A percentile compares a stretch with the other conserved stretches of the same genome.
Conservation (phyloP, 1,284 basidiomycete species). For the Boletus nobilissimus region DNA sequence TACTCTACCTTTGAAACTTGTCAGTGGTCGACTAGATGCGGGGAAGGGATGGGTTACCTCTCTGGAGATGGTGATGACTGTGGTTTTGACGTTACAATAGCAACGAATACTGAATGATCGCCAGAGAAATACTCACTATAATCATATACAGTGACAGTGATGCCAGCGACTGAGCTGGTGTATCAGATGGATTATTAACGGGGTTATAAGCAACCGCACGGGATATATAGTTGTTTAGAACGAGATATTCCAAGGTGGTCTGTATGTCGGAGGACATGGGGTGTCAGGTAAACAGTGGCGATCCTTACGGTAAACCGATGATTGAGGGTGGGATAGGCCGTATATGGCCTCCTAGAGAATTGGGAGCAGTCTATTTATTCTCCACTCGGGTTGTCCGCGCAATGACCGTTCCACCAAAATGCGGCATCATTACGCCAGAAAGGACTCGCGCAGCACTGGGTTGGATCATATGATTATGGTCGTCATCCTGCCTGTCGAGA, state of each 20-base stretch:
- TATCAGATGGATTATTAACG: background rate
- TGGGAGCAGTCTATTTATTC: too few relatives aligned
- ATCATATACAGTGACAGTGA: background rate
- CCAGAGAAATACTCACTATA: background rate
- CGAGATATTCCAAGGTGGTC: background rate
- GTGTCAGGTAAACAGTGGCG: background rate
- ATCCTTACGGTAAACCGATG: too few relatives aligned
- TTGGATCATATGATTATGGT: too few relatives aligned
- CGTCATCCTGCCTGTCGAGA: too few relatives aligned
- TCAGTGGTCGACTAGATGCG: background rate
- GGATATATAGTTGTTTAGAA: too few relatives aligned
- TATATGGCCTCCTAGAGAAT: background rate
- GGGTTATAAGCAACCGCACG: background rate
- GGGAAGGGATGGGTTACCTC: background rate
- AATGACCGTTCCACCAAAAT: too few relatives aligned
- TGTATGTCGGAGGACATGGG: constrained; percentile 4
- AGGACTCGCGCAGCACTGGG: too few relatives aligned
- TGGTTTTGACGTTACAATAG: background rate
- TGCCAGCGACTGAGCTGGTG: background rate
- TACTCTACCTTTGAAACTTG: background rate
- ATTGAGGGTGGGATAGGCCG: background rate
- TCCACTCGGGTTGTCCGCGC: too few relatives aligned
- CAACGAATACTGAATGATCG: background rate
- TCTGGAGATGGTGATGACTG: background rate
- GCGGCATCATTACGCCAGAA: too few relatives aligned